Conservation (phyloP, 805 yeast species). For the Hanseniaspora vineae region DNA sequence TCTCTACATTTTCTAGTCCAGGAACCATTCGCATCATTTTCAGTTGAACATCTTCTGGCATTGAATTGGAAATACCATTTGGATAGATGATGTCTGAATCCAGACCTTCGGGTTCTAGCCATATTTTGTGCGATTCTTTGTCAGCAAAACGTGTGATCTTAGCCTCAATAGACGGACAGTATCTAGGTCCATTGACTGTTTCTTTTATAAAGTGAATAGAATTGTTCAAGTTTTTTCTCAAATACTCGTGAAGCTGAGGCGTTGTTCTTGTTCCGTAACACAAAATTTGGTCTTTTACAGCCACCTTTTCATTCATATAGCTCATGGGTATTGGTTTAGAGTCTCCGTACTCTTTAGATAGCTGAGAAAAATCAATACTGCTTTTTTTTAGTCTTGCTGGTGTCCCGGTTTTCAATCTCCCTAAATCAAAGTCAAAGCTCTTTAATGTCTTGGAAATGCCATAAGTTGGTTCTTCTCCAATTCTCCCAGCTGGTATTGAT, state of each 20-base stretch:
- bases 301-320: conserved; percentile 57
- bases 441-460: conserved; percentile 73
- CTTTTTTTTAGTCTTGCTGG: conserved; percentile 76
- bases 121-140: conserved; percentile 63
- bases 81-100: conserved; percentile 85
- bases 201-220: conserved; percentile 78
- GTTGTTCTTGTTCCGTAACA: conserved; percentile 79
- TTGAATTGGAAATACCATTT: conserved; percentile 88
- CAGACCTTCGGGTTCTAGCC: conserved; percentile 96
- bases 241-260: conserved; percentile 53
- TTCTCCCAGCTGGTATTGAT: conserved; percentile 79
- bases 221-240: conserved; percentile 59
- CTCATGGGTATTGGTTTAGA: conserved; percentile 84
- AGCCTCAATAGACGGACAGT: conserved; percentile 93
- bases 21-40: conserved; percentile 63
- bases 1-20: conserved; percentile 78
- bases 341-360: conserved; percentile 64
- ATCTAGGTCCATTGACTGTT: conserved; percentile 91
- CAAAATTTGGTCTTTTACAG: conserved; percentile 43
- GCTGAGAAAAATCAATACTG: conserved; percentile 53
- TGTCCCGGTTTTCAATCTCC: conserved; percentile 92
- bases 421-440: conserved; percentile 69
- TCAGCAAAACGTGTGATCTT: conserved; percentile 72
- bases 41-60: conserved; percentile 88
- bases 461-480: conserved; percentile 84